phyloP scores from a whole-genome alignment of 2,329 filamentous ascomycete genomes.

The Fusarium dimerum region DNA sequence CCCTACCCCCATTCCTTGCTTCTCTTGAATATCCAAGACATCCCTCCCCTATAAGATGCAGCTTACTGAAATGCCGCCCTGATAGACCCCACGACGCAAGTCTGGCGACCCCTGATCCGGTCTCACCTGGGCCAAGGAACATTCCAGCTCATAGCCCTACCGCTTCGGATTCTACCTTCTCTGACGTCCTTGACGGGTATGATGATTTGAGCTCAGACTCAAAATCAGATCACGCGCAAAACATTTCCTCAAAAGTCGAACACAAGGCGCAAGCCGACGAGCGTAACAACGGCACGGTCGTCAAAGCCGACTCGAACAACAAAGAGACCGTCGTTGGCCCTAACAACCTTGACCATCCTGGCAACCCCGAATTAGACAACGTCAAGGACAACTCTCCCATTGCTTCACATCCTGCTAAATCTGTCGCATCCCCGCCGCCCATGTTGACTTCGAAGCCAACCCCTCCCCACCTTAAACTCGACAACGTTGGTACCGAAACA shows the following conservation, averaged over 20 bases:
- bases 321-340: slow-evolving; percentile 15
- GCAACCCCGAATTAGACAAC: slow-evolving; percentile 18
- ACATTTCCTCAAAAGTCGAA: slow-evolving; percentile 28
- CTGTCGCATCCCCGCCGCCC: slow-evolving; percentile 44
- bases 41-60: slow-evolving; percentile 9
- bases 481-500: slow-evolving; percentile 39
- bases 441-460: slow-evolving; percentile 51
- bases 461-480: slow-evolving; percentile 55
- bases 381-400: slow-evolving; percentile 30
- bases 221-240: slow-evolving; percentile 28
- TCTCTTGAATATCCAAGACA: slow-evolving; percentile 8
- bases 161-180: slow-evolving; percentile 44
- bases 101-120: slow-evolving; percentile 24
- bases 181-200: slow-evolving; percentile 46
- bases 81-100: slow-evolving; percentile 28
- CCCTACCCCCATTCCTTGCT: slow-evolving; percentile 1
- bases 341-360: slow-evolving; percentile 12
- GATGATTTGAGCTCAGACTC: slow-evolving; percentile 43
- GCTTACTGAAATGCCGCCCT: slow-evolving; percentile 31
- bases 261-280: slow-evolving; percentile 21
- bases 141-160: slow-evolving; percentile 45
- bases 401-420: slow-evolving; percentile 39
- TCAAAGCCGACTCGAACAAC: slow-evolving; percentile 23
- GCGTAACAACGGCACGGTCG: slow-evolving; percentile 27
- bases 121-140: slow-evolving; percentile 35